phyloP scores from a whole-genome alignment of 768 basidiomycete species.

The Gloeopeniophorella convolvens region DNA sequence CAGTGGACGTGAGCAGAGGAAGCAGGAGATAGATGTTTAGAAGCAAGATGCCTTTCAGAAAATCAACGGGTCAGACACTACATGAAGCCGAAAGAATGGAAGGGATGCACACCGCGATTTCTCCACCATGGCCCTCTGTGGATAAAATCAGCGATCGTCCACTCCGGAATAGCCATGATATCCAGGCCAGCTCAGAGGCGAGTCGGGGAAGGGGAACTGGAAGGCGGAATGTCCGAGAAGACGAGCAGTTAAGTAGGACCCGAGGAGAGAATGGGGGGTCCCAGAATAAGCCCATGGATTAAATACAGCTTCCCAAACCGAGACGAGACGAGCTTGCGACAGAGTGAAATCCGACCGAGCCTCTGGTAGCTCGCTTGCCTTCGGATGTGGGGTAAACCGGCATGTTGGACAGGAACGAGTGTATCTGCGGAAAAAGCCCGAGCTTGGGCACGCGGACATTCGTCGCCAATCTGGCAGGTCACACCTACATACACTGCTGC shows the following conservation, averaged over 20 bases:
- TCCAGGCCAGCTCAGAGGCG: not conserved
- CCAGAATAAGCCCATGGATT: not conserved
- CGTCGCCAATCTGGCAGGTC: not conserved
- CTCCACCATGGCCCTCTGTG: constrained; percentile 56
- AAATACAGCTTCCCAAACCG: not conserved
- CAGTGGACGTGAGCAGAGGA: constrained; percentile 57
- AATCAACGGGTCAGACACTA: not conserved
- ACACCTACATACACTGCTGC: too few species aligned
- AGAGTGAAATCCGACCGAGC: not conserved
- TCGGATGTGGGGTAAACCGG: not conserved
- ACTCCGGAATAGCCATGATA: constrained; percentile 34
- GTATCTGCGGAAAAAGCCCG: constrained; percentile 1
- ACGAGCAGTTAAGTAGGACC: not conserved
- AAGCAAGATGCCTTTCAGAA: constrained; percentile 42
- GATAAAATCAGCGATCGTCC: constrained; percentile 54
- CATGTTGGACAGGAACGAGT: not conserved
- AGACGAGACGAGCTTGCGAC: not conserved
- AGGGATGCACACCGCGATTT: constrained; percentile 42
- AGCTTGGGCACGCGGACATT: not conserved
- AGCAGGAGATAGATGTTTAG: constrained; percentile 54
- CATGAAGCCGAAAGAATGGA: not conserved
- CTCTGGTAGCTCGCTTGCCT: not conserved
- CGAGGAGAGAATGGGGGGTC: not conserved
- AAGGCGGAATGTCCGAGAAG: not conserved
- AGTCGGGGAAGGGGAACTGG: not conserved